Percentiles rank a stretch among this genome's conserved stretches.
phyloP scores from a whole-genome alignment of 1,284 basidiomycete species.

The Naganishia cerealis region DNA sequence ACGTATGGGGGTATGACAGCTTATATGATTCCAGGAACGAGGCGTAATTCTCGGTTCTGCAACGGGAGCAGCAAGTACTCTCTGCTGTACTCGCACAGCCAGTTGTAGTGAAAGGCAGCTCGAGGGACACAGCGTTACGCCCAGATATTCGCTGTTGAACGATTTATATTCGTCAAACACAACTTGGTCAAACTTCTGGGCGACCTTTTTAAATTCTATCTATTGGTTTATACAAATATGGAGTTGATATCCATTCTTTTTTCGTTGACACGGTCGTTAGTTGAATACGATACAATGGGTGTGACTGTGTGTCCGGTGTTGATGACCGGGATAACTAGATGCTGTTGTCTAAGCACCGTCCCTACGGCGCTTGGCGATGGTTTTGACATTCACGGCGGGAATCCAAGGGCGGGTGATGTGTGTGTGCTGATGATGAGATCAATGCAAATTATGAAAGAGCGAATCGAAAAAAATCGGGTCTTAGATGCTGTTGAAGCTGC shows the following conservation, averaged over 20 bases:
- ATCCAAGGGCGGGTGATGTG: neutral
- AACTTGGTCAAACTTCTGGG: constrained; percentile 15
- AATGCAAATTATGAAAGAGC: constrained; percentile 25
- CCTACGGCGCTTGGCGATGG: neutral
- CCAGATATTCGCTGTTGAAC: constrained; percentile 26
- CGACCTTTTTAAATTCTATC: constrained; percentile 7
- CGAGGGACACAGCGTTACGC: neutral
- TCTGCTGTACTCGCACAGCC: too few species aligned
- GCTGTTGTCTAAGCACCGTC: constrained; percentile 17
- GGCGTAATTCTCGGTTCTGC: too few species aligned
- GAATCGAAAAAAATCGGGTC: constrained; percentile 6
- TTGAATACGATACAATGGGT: constrained; percentile 30
- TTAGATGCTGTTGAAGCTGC: constrained; percentile 25
- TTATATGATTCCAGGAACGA: too few species aligned
- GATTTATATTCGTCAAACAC: constrained; percentile 29
- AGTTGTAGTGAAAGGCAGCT: too few species aligned
- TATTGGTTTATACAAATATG: constrained; percentile 25
- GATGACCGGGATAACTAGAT: constrained; percentile 19
- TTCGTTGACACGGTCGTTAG: constrained; percentile 15
- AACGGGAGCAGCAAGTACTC: too few species aligned
- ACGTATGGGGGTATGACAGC: too few species aligned
- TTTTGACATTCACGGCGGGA: neutral
- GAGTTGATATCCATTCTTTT: constrained; percentile 7
- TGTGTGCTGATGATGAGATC: constrained; percentile 29
- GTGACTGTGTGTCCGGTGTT: neutral